Evolutionary conservation across 2,329 filamentous ascomycete genomes (phyloP), one percentile per base, ranked within the genome.

Genomic region (Curvularia verruculosa): DNA sequence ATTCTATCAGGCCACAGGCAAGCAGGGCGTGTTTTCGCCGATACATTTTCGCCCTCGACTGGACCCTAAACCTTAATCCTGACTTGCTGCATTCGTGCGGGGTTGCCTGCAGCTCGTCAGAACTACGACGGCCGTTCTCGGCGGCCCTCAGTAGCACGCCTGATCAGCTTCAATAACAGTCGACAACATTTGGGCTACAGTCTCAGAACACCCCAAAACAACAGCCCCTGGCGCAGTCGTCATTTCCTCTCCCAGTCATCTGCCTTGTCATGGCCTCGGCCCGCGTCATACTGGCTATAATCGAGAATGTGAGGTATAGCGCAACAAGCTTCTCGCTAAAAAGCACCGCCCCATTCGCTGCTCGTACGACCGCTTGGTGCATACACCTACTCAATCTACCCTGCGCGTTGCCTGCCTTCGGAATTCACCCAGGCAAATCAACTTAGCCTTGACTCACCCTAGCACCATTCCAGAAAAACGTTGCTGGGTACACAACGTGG

Each of bases 31-130:
- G 52, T 56, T 47, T 44, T 59, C 59, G 64, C 72, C 72, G 71
- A 67, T 61, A 61, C 62, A 59, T 72, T 73, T 73, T 73, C 70
- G 71, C 69, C 54, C 44, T 24, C 34, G 44, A 47, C 34, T 59
- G 48, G 59, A 60, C 66, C 61, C 70, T 68, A 71, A 52, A 47
- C 64, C 56, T 52, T 52, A 52, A 64, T 54, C 34, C 23, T 36
- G 49, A 44, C 29, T 50, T 29, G 55, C 34, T 49, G 56, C 60
- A 54, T 67, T 62, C 64, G 54, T 59, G 56, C 60, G 63, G 64
- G 59, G 56, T 39, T 9, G 18, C 39, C 29, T 39, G 48, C 9
- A 50, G 52, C 48, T 44, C 52, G 43, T 39, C 47, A 54, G 41
- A 43, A 51, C 28, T 29, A 39, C 45, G 28, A 54, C 55, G 47